A percentile compares a stretch with the other conserved stretches of the same genome.
Evolutionary conservation across 2,329 filamentous ascomycete species (phyloP).

Genomic region (Aaosphaeria pasadenensis): DNA sequence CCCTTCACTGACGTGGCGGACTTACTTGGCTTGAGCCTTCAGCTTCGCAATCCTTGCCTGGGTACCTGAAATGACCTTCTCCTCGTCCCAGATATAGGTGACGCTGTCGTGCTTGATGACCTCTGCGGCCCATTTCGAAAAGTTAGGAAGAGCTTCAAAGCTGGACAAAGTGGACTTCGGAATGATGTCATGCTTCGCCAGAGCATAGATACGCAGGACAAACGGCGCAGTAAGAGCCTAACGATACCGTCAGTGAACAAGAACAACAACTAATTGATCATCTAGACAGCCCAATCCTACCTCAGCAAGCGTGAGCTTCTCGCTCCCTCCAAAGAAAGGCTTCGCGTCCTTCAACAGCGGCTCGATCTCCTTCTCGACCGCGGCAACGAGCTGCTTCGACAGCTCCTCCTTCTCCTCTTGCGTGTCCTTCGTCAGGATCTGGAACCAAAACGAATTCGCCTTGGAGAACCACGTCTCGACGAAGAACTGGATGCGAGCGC

Average conservation of each 20-base stretch:
- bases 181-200: constrained; percentile 54
- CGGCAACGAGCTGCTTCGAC: constrained; percentile 51
- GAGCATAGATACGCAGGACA: constrained; percentile 57
- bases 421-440: constrained; percentile 44
- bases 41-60: constrained; percentile 21
- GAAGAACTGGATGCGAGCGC: constrained; percentile 70
- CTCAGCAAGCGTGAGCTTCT: constrained; percentile 69
- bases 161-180: constrained; percentile 48
- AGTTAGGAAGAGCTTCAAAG: constrained; percentile 60
- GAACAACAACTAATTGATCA: background rate
- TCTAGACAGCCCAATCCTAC: constrained; percentile 40
- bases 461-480: constrained; percentile 67
- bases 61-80: constrained; percentile 14
- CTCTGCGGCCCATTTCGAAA: constrained; percentile 64
- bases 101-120: constrained; percentile 65
- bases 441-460: constrained; percentile 49
- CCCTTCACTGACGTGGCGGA: background rate
- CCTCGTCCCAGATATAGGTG: constrained; percentile 40
- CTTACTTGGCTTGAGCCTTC: constrained; percentile 19
- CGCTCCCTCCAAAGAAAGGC: constrained; percentile 47
- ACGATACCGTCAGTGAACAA: constrained; percentile 4
- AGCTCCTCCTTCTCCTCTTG: constrained; percentile 50
- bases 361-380: constrained; percentile 68
- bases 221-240: constrained; percentile 66
- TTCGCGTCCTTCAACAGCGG: constrained; percentile 56